Percentiles rank a stretch among this genome's conserved stretches.
Conservation (phyloP, 345 rosid species). For the Populus davidiana region DNA sequence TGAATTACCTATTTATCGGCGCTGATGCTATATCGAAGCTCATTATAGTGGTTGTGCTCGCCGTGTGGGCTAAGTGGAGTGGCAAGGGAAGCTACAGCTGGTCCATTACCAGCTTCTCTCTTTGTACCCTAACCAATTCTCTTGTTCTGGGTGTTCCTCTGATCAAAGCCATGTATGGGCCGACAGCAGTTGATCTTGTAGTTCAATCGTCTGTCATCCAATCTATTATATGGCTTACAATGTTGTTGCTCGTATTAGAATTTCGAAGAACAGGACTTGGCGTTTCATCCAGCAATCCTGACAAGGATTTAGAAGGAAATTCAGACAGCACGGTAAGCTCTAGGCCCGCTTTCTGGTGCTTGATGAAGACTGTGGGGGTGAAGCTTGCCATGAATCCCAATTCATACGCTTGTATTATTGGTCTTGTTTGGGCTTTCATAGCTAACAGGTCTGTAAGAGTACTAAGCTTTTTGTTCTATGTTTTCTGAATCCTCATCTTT, state of each 20-base stretch:
- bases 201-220: conserved; percentile 70
- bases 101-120: conserved; percentile 78
- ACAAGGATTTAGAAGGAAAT: conserved; percentile 36
- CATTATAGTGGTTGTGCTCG: conserved; percentile 49
- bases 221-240: conserved; percentile 65
- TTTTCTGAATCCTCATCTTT: neutral
- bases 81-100: conserved; percentile 65
- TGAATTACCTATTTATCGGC: conserved; percentile 59
- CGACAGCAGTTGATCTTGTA: conserved; percentile 62
- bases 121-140: conserved; percentile 62
- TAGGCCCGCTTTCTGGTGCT: conserved; percentile 40
- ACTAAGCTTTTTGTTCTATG: neutral
- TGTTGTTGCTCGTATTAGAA: conserved; percentile 71
- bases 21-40: conserved; percentile 71
- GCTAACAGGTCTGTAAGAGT: conserved; percentile 47
- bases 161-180: conserved; percentile 72
- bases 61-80: conserved; percentile 60
- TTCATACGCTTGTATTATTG: conserved; percentile 63
- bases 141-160: conserved; percentile 75
- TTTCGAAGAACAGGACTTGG: conserved; percentile 37
- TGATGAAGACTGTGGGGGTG: conserved; percentile 50
- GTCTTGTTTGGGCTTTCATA: conserved; percentile 68
- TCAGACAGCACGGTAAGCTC: conserved; percentile 6
- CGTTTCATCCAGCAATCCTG: neutral
- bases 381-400: conserved; percentile 70